Evolutionary conservation across 2,329 filamentous ascomycete genomes (phyloP).

Genomic region (Diaporthe amygdali): DNA sequence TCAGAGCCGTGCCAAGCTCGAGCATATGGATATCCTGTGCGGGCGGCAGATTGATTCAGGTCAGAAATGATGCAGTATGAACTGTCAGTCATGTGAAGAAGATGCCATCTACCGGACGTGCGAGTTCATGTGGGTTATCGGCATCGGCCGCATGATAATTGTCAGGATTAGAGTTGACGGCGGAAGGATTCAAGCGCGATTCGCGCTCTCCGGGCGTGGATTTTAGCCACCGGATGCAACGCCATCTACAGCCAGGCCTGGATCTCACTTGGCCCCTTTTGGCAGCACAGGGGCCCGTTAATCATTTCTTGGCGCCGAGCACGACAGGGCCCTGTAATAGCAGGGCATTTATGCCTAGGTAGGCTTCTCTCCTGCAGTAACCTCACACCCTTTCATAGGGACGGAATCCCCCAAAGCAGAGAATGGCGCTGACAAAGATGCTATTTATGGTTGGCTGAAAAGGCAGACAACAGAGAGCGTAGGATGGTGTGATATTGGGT

Average conservation of each 20-base stretch:
- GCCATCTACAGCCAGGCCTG: not conserved
- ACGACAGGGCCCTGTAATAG: not conserved
- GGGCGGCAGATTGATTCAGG: not conserved
- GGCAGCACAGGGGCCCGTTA: not conserved
- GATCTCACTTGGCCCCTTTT: not conserved
- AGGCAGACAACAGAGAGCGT: not conserved
- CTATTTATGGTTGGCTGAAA: not conserved
- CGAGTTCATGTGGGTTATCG: not conserved
- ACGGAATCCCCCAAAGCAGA: not conserved
- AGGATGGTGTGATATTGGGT: not conserved
- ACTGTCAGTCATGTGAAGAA: not conserved
- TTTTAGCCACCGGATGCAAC: not conserved
- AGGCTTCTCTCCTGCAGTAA: not conserved
- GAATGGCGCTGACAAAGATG: not conserved
- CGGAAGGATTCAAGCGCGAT: not conserved
- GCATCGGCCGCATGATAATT: not conserved
- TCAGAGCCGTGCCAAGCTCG: not conserved
- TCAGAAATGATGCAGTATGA: not conserved
- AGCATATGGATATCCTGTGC: not conserved
- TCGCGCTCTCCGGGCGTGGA: not conserved
- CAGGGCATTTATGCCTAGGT: not conserved
- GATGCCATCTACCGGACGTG: not conserved
- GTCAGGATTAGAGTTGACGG: not conserved
- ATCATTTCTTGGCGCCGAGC: not conserved
- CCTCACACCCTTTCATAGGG: not conserved